These are phyloP conservation scores for Cutaneotrichosporon cutaneum DNA, from an alignment of 1,284 basidiomycete genomes.

Conservation along the genomic window DNA sequence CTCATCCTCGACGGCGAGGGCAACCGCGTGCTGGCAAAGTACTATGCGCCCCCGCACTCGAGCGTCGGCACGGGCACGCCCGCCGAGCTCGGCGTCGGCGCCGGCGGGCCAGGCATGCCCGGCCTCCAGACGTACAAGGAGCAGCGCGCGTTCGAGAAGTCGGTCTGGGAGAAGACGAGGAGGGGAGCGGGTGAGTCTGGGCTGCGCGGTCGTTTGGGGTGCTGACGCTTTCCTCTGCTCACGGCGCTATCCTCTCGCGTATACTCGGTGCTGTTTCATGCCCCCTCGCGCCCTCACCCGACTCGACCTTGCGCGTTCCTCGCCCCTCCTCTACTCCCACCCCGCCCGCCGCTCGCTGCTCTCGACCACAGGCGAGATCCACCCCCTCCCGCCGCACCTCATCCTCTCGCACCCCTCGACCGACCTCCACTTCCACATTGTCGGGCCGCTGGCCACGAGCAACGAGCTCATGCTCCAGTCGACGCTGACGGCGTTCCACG, in stretches of 20 bases:
- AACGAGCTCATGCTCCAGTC: conserved; percentile 95
- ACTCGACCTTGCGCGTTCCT: not conserved
- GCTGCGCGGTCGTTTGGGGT: not conserved
- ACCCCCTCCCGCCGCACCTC: conserved; percentile 83
- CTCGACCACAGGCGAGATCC: conserved; percentile 74
- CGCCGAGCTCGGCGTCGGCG: conserved; percentile 54
- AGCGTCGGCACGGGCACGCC: conserved; percentile 49
- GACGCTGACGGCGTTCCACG: conserved; percentile 79
- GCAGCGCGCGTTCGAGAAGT: conserved; percentile 93
- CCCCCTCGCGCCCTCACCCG: not conserved
- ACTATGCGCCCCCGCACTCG: conserved; percentile 67
- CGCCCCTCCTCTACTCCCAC: not conserved
- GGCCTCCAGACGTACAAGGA: conserved; percentile 71
- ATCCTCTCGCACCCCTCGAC: conserved; percentile 90
- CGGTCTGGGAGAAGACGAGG: conserved; percentile 90
- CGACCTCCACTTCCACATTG: conserved; percentile 92
- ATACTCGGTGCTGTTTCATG: not conserved
- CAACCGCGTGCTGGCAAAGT: conserved; percentile 90
- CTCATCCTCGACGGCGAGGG: conserved; percentile 92
- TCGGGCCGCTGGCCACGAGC: conserved; percentile 76
- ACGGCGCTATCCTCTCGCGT: not conserved
- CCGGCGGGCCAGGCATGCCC: conserved; percentile 45
- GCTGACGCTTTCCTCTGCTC: conserved; percentile 1
- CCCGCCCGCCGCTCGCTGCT: not conserved
- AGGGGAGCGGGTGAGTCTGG: conserved; percentile 72